Evolutionary conservation across 176 grass and related monocot genomes (phyloP).

Genomic region (Microstegium vimineum): DNA sequence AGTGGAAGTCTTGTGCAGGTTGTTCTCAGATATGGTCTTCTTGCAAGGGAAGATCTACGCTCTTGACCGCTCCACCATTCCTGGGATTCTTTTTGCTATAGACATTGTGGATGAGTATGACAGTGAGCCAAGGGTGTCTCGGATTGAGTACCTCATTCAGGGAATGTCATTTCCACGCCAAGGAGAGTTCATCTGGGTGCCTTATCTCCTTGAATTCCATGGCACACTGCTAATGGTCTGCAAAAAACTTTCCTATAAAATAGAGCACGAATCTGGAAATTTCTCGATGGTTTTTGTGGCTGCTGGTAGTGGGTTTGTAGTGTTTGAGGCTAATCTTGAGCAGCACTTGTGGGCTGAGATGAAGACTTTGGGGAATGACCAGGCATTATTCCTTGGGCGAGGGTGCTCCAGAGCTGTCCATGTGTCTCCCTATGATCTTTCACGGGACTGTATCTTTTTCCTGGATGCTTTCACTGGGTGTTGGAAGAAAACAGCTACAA

Average conservation of each 20-base stretch:
- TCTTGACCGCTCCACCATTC: not conserved
- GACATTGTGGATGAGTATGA: too few species aligned
- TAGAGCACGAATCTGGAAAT: too few species aligned
- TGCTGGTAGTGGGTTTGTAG: not conserved
- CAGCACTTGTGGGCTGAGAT: not conserved
- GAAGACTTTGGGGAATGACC: not conserved
- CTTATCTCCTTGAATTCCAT: not conserved
- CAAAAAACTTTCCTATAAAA: not conserved
- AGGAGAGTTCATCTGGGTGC: not conserved
- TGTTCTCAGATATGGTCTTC: not conserved
- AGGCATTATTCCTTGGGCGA: not conserved
- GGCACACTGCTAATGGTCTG: not conserved
- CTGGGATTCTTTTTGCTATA: too few species aligned
- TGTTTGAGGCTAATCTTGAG: not conserved
- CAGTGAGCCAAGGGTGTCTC: too few species aligned
- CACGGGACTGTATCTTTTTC: not conserved
- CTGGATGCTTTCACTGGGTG: too few species aligned
- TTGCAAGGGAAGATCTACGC: slow-evolving; percentile 4
- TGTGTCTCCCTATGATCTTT: not conserved
- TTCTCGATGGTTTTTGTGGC: not conserved
- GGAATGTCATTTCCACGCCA: not conserved
- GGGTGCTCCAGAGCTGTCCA: not conserved
- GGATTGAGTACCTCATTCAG: not conserved
- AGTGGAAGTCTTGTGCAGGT: too few species aligned
- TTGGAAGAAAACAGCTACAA: too few species aligned